A percentile compares a stretch with the other conserved stretches of the same genome.
Conservation (phyloP, 345 rosid genomes). For the Lumnitzera racemosa region DNA sequence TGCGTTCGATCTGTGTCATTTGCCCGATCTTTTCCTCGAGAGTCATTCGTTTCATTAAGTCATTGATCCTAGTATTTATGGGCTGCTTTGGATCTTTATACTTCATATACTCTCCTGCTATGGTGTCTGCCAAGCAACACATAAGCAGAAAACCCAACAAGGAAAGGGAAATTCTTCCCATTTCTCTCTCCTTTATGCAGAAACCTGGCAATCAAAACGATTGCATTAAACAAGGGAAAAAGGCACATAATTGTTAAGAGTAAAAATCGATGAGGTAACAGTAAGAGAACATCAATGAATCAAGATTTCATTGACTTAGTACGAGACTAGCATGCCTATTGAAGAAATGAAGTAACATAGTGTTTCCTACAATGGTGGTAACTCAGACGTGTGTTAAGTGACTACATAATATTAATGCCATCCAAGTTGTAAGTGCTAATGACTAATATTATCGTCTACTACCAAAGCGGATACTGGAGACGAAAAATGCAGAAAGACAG, state of each 20-base stretch:
- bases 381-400: no score
- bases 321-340: no score
- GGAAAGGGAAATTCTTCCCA: conserved; percentile 22
- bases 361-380: no score
- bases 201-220: neutral
- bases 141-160: conserved; percentile 24
- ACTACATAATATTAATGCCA: no score
- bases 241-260: neutral
- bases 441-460: no score
- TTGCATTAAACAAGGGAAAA: neutral
- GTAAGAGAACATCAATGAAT: neutral
- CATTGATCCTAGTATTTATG: conserved; percentile 20
- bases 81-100: conserved; percentile 46
- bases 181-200: neutral
- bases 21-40: conserved; percentile 40
- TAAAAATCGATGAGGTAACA: no score
- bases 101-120: conserved; percentile 23
- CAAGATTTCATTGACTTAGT: no score
- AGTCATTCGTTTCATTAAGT: conserved; percentile 36
- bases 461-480: no score
- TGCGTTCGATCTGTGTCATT: conserved; percentile 54
- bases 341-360: no score
- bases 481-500: no score
- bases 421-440: no score
- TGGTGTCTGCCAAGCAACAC: conserved; percentile 16